A percentile compares a stretch with the other conserved stretches of the same genome.
Conservation (phyloP, 352 stramenopile species). For the Phytopythium mirpurense region DNA sequence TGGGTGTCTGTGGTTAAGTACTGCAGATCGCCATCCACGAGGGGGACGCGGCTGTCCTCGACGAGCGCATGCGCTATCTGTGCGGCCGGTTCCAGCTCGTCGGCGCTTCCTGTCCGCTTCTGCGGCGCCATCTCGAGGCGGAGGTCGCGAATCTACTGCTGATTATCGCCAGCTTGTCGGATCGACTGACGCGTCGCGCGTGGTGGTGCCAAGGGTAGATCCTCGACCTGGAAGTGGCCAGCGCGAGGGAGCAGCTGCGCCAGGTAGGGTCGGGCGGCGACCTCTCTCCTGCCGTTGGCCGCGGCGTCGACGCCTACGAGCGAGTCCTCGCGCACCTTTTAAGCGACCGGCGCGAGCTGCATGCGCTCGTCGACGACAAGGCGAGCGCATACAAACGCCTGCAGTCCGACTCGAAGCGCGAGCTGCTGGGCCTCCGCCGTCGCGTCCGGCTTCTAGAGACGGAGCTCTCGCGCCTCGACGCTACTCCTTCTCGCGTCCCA, state of each 20-base stretch:
- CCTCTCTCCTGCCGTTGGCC: neutral
- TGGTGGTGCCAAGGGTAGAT: neutral
- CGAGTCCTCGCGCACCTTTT: conserved; percentile 6
- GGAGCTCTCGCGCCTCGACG: neutral
- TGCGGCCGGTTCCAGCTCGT: conserved; percentile 3
- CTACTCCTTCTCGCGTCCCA: neutral
- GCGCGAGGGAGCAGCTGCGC: neutral
- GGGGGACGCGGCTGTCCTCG: neutral
- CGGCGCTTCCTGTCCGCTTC: neutral
- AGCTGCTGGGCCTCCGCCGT: conserved; percentile 1
- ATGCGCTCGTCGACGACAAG: conserved; percentile 9
- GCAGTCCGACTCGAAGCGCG: conserved; percentile 9
- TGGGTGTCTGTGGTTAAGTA: neutral
- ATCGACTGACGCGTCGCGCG: neutral
- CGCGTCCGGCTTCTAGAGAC: neutral
- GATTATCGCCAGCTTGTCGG: too few species aligned
- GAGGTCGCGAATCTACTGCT: neutral
- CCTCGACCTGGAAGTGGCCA: conserved; percentile 10
- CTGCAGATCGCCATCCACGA: conserved; percentile 5
- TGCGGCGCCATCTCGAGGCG: conserved; percentile 1
- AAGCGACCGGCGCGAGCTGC: conserved; percentile 1
- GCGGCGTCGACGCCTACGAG: conserved; percentile 5
- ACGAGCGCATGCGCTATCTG: neutral
- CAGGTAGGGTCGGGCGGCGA: neutral
- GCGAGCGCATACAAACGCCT: conserved; percentile 7